phyloP scores from a whole-genome alignment of 2,329 filamentous ascomycete species.

The Fusarium sp. region DNA sequence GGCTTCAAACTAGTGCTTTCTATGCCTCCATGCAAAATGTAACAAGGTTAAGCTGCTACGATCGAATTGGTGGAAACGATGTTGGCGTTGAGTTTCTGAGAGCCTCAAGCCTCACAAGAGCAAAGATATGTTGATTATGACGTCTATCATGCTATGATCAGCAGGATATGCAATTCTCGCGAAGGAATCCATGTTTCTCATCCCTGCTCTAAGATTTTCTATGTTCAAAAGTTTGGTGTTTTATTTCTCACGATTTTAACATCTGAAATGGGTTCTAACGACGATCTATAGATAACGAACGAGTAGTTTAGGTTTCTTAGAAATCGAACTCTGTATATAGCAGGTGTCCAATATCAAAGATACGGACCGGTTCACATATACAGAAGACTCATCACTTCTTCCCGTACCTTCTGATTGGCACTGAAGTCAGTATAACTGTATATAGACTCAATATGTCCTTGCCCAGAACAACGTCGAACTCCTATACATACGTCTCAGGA shows the following conservation, averaged over 20 bases:
- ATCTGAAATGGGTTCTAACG: not conserved
- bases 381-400: not conserved
- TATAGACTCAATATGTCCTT: too few species aligned
- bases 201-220: not conserved
- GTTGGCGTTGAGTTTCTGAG: not conserved
- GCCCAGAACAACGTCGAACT: not conserved
- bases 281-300: too few species aligned
- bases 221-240: not conserved
- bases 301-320: too few species aligned
- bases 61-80: not conserved
- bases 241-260: not conserved
- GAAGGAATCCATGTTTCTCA: not conserved
- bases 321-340: too few species aligned
- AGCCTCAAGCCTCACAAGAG: not conserved
- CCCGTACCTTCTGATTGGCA: not conserved
- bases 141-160: not conserved
- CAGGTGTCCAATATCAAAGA: not conserved
- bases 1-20: not conserved
- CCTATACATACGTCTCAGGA: not conserved
- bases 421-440: not conserved
- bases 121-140: not conserved
- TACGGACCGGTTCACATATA: not conserved
- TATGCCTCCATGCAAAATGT: not conserved
- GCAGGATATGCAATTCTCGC: not conserved
- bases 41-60: not conserved